Evolutionary conservation across 768 basidiomycete species (phyloP).

Genomic region (Kwoniella sp.): DNA sequence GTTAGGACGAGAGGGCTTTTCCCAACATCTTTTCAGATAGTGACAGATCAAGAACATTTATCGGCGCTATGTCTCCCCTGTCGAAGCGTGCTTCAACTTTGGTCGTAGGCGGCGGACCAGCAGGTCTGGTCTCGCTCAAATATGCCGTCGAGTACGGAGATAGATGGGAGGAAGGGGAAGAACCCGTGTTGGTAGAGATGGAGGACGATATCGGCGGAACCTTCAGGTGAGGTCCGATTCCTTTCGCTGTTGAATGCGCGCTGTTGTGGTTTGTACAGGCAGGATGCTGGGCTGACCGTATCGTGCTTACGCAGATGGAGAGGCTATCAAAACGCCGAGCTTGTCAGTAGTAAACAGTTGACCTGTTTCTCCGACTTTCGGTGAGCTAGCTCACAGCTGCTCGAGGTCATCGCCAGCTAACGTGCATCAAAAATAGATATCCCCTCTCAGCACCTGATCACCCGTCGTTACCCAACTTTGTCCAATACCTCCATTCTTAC

Average conservation of each 20-base stretch:
- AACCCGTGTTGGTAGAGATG: constrained; percentile 48
- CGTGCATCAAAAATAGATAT: constrained; percentile 29
- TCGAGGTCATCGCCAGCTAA: background rate
- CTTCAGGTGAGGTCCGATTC: constrained; percentile 29
- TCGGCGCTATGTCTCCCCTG: background rate
- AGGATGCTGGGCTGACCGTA: constrained; percentile 25
- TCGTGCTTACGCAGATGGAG: constrained; percentile 29
- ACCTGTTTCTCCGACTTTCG: constrained; percentile 74
- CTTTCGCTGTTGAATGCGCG: no score
- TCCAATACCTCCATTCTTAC: constrained; percentile 62
- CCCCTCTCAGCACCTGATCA: constrained; percentile 46
- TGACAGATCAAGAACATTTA: no score
- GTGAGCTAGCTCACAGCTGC: constrained; percentile 62
- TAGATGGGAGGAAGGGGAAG: constrained; percentile 24
- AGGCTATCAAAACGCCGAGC: constrained; percentile 50
- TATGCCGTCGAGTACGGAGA: constrained; percentile 40
- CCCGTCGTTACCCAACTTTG: constrained; percentile 57
- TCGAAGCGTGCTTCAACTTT: constrained; percentile 29
- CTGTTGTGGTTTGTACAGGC: no score
- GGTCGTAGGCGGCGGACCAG: constrained; percentile 48
- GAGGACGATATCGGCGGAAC: constrained; percentile 49
- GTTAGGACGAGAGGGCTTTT: no score
- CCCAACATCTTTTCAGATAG: no score
- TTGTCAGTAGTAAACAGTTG: constrained; percentile 64
- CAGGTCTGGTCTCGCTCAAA: constrained; percentile 48